Evolutionary conservation across 345 rosid species (phyloP), one percentile per base, ranked within the genome.

Genomic region (Acer campestre): DNA sequence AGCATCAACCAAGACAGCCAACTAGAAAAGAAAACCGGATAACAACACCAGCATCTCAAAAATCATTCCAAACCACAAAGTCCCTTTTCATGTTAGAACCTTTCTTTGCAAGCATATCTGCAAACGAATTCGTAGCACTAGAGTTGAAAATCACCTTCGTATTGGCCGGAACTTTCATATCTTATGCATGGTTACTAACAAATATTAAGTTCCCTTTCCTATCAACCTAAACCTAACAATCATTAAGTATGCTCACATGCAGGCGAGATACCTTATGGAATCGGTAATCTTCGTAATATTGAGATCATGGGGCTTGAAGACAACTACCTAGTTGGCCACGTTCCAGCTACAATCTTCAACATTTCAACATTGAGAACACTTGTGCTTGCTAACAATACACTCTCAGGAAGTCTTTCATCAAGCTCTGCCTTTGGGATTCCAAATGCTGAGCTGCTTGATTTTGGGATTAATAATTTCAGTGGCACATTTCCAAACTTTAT

Each of bases 281-380:
- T 76, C 12, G 56, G 72, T 12, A 10, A 55, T 46, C 66, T 67
- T 4, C 0, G 18, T 10, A 31, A 16, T 40, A 38, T 76, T 6
- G 3, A 23, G 56, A 40, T 1, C 18, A 13, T 56, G 53, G 7
- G 2, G 3, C 10, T 67, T 10, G 7, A 1, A 0, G 2, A 3
- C 0, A 67, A 76, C 42, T 1, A 2, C 12, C n/a, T 76, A 6
- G 31, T 9, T 0, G 74, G 79, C n/a, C 44, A 8, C n/a, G 25
- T 68, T 58, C 79, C 79, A 55, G 3, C 74, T 10, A 8, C 46
- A 2, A 9, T 68, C 20, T 77, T 68, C 55, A 77, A 77, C 31
- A 23, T 77, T 10, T 77, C 79, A 7, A 8, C 59, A 27, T 3
- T 75, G 20, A 20, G 2, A 51, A 35, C 0, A 31, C 7, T 75